phyloP scores from a whole-genome alignment of 225 moss, liverwort and hornwort species.

The Bryum argenteum region DNA sequence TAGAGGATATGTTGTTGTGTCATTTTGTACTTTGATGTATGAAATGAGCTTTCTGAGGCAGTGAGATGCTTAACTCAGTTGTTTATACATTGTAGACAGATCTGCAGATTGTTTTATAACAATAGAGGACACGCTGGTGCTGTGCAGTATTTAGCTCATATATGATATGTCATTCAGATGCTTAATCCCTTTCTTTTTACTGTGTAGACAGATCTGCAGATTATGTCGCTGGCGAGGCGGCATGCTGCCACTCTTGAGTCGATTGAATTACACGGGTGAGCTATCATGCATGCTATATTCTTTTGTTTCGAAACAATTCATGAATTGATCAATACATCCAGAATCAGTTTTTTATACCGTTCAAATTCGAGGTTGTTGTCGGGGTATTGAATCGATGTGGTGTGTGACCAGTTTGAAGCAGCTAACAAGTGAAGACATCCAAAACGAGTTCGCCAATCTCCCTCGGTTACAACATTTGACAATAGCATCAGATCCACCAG shows the following conservation, averaged over 20 bases:
- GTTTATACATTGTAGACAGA: too few species aligned
- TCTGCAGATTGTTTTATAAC: neutral
- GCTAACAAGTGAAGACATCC: conserved; percentile 48
- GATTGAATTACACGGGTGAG: conserved; percentile 57
- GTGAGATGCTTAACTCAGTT: too few species aligned
- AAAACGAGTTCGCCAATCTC: conserved; percentile 43
- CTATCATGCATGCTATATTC: conserved; percentile 6
- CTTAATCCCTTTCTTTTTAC: conserved; percentile 27
- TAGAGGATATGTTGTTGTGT: too few species aligned
- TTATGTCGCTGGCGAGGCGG: conserved; percentile 56
- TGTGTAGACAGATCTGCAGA: conserved; percentile 58
- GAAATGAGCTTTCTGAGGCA: too few species aligned
- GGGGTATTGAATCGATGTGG: conserved; percentile 20
- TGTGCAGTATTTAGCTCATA: neutral
- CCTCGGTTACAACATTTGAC: conserved; percentile 70
- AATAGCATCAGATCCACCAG: conserved; percentile 62
- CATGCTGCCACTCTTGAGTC: conserved; percentile 56
- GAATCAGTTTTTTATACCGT: neutral
- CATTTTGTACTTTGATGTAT: too few species aligned
- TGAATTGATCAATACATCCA: too few species aligned
- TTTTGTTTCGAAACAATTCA: too few species aligned
- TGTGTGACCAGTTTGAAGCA: conserved; percentile 64
- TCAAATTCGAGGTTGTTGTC: neutral
- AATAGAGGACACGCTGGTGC: conserved; percentile 4
- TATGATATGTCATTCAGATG: neutral